Percentiles rank a stretch among this genome's conserved stretches.
phyloP scores from a whole-genome alignment of 1,284 basidiomycete species.

The Vanrija humicola region DNA sequence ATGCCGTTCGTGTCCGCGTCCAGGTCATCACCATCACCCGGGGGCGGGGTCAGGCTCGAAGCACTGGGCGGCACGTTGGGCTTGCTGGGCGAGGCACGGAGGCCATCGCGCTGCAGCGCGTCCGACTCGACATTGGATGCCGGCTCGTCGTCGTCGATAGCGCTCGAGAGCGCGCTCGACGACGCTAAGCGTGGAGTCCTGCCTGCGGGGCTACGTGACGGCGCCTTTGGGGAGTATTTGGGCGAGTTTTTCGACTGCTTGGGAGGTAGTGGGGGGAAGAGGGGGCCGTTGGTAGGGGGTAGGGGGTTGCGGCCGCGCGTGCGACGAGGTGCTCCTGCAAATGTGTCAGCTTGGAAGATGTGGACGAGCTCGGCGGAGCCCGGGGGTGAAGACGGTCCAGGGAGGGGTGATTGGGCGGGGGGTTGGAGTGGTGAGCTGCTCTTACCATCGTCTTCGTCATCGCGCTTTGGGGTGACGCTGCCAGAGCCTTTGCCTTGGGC shows the following conservation, averaged over 20 bases:
- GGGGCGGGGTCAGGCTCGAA: constrained; percentile 35
- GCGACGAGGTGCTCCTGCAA: constrained; percentile 27
- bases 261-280: constrained; percentile 47
- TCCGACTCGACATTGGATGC: background rate
- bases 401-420: background rate
- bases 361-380: background rate
- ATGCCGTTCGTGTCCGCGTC: constrained; percentile 1
- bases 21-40: constrained; percentile 28
- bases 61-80: constrained; percentile 14
- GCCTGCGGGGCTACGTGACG: constrained; percentile 17
- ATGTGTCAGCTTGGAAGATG: background rate
- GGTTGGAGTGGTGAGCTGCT: background rate
- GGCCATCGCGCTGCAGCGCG: background rate
- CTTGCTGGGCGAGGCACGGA: constrained; percentile 6
- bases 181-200: constrained; percentile 9
- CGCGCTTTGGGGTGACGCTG: constrained; percentile 19
- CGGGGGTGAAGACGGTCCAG: background rate
- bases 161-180: constrained; percentile 19
- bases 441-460: constrained; percentile 24
- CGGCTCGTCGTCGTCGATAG: constrained; percentile 15
- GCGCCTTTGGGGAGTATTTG: constrained; percentile 28
- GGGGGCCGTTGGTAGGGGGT: constrained; percentile 41
- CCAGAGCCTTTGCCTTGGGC: constrained; percentile 12
- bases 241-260: constrained; percentile 38
- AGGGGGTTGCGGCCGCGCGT: constrained; percentile 43